Evolutionary conservation across 2,329 filamentous ascomycete genomes (phyloP), one percentile per base, ranked within the genome.

Genomic region (Penicillium sp.): DNA sequence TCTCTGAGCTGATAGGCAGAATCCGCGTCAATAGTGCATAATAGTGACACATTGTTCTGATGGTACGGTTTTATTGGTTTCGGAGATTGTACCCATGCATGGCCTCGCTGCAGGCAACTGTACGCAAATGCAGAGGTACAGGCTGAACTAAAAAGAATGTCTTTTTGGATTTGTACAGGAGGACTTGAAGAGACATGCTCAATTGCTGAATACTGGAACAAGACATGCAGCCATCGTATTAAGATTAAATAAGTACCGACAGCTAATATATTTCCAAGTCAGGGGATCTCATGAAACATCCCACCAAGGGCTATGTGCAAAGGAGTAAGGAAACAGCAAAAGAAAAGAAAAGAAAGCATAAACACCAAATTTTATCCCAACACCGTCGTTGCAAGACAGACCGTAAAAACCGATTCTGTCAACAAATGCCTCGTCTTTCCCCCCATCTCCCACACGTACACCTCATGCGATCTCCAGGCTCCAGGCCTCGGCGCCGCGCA

Each of bases 351-450:
- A 44, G 19, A 16, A 48, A 48, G 16, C 13, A 48, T 1, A 48
- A 48, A 48, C 46, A 48, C 46, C 46, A 16, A 21, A 39, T 19
- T 48, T 39, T 39, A 48, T 26, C 33, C 26, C 24, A 45, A 45
- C 42, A 21, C 46, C 46, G 46, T 48, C 34, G 46, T n/a, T 48
- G 31, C 29, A 48, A 48, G 46, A 40, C 46, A 48, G 19, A 9
- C 23, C 31, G n/a, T 14, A 13, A 14, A 9, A 26, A 28, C 23
- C 2, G 10, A 23, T 43, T 23, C 39, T 28, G 23, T 10, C 28
- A 5, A 31, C 5, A 31, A 31, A 33, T 45, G 28, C 42, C 42
- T 23, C 39, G 31, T 26, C 19, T 11, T 48, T 33, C 28, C 13
- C n/a, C 18, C 44, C 45, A 26, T 31, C n/a, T 37, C 45, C 45